Conservation (phyloP, 139 green algal genomes). For the Desmodesmus armatus region DNA sequence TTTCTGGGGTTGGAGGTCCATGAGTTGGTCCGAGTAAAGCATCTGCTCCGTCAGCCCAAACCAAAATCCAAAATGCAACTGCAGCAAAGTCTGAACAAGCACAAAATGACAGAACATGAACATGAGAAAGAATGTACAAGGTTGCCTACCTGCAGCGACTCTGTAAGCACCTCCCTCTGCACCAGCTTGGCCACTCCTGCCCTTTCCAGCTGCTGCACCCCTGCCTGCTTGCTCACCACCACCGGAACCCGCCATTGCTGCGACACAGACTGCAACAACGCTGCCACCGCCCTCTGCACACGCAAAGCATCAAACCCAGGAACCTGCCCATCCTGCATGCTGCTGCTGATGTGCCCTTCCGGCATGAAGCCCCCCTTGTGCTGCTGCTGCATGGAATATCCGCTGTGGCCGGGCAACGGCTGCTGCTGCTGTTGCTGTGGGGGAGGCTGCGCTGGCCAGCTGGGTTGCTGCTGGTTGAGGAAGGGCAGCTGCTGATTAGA, state of each 20-base stretch:
- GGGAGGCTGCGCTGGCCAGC: background rate
- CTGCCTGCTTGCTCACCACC: conserved; percentile 18
- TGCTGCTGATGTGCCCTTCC: too few species aligned
- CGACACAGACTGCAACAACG: background rate
- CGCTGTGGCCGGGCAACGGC: background rate
- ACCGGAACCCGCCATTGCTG: conserved; percentile 7
- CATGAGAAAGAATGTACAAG: background rate
- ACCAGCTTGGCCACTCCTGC: background rate
- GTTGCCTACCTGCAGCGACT: conserved; percentile 2
- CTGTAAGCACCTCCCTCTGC: conserved; percentile 6
- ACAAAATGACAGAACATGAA: background rate
- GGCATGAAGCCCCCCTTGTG: too few species aligned
- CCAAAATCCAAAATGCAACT: background rate
- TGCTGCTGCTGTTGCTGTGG: conserved; percentile 2
- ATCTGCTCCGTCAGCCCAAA: background rate
- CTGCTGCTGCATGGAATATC: too few species aligned
- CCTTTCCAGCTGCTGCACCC: background rate
- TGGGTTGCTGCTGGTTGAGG: background rate
- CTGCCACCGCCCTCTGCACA: conserved; percentile 7
- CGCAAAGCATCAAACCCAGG: background rate
- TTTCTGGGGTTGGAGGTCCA: too few species aligned
- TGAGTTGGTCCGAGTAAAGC: background rate
- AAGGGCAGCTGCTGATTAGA: background rate
- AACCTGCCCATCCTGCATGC: too few species aligned
- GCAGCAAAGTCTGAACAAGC: background rate